Base-by-base conservation (phyloP, 1,139 yeast species). In the Suhomyces bolitotheri region DNA sequence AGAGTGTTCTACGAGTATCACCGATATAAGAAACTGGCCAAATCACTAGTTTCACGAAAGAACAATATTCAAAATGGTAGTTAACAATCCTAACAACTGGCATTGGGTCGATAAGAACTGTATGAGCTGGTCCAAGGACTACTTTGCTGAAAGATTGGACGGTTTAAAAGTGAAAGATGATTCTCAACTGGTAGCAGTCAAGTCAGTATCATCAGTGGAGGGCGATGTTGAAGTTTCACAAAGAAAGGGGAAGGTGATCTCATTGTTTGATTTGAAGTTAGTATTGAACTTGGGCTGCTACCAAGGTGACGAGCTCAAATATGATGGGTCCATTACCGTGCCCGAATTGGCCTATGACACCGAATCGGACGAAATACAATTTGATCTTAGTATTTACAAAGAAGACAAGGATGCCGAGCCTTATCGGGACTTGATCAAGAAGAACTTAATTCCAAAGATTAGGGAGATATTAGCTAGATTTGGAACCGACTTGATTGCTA, bases 21-120 rank as follows among this genome's bases (percentile, higher is more conserved):
- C 17, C 16, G 8, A 27, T 15, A 22, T 16, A 11, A 16, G 16
- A 24, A n/a, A n/a, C n/a, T n/a, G n/a, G n/a, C n/a, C n/a, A n/a
- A n/a, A n/a, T n/a, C n/a, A n/a, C n/a, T n/a, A n/a, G n/a, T n/a
- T n/a, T n/a, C n/a, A n/a, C n/a, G n/a, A n/a, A n/a, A n/a, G n/a
- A n/a, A n/a, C n/a, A n/a, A n/a, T n/a, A n/a, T 8, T 9, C 17
- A 51, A 33, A 26, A 71, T 71, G 77, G 77, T 71, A 10, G 76
- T 71, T 2, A 61, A 71, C 54, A 71, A 71, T 57, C 77, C 77
- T 9, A 71, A 71, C 51, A 71, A 71, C 55, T 71, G 77, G 98
- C 98, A 92, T 72, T 92, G 98, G 98, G 97, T 92, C 45, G 97
- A 92, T 65, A 92, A 92, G 63, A 92, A 92, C 72, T 92, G 98